Conservation (phyloP, 306 rosid genomes). For the Acacia confusa region DNA sequence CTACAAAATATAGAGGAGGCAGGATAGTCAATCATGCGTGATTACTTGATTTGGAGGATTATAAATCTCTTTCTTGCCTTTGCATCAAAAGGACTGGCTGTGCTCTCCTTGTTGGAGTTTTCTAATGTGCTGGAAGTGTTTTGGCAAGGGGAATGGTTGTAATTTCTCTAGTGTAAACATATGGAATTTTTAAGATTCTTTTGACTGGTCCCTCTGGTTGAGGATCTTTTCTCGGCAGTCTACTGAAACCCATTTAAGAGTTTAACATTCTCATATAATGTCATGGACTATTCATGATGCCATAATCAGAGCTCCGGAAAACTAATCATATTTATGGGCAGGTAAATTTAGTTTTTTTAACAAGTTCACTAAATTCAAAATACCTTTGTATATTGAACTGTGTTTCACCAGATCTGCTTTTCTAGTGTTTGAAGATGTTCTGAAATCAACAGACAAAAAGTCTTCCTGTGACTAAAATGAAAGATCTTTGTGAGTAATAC, state of each 20-base stretch:
- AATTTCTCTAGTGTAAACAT: neutral
- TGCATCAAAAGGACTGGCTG: neutral
- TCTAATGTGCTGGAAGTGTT: neutral
- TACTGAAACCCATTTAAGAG: neutral
- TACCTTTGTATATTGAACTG: neutral
- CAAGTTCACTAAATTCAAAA: neutral
- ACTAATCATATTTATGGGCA: neutral
- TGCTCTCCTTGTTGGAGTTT: neutral
- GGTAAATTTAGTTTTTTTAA: neutral
- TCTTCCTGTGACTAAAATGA: neutral
- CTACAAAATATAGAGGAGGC: neutral
- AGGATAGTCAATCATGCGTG: conserved; percentile 3
- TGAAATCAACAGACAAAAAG: neutral
- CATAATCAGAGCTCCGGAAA: neutral
- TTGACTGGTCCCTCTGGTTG: neutral
- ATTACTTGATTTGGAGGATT: neutral
- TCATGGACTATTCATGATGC: neutral
- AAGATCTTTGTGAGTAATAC: neutral
- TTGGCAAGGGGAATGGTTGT: neutral
- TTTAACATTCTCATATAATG: neutral
- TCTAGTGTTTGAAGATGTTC: neutral
- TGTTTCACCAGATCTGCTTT: neutral
- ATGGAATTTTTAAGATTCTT: neutral
- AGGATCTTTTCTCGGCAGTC: neutral
- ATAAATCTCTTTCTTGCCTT: neutral